Percentiles rank a stretch among this genome's conserved stretches.
These are phyloP conservation scores for Vitis vinifera DNA, from an alignment of 164 flowering plant genomes.

Conservation along the genomic window ASM3070453v1 NC_081823.1:10805001-10805500, in stretches of 20 bases:
- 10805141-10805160: constrained; percentile 42
- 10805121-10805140: constrained; percentile 28
- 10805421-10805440: constrained; percentile 74
- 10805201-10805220: constrained; percentile 33
- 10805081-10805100: constrained; percentile 63
- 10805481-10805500: constrained; percentile 78
- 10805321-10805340: constrained; percentile 72
- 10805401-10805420: constrained; percentile 76
- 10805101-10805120: constrained; percentile 18
- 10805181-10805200: constrained; percentile 68
- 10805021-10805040: constrained; percentile 72
- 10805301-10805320: constrained; percentile 57
- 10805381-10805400: constrained; percentile 70
- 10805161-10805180: constrained; percentile 74
- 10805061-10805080: constrained; percentile 75
- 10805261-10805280: constrained; percentile 70
- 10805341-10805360: constrained; percentile 75
- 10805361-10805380: constrained; percentile 91
- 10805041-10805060: constrained; percentile 68
- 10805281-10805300: constrained; percentile 75
- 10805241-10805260: constrained; percentile 71
- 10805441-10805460: constrained; percentile 62
- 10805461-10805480: constrained; percentile 55
- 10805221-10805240: constrained; percentile 42
- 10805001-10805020: constrained; percentile 54